phyloP scores from a whole-genome alignment of 2,329 filamentous ascomycete genomes.

The Apiospora sp. region DNA sequence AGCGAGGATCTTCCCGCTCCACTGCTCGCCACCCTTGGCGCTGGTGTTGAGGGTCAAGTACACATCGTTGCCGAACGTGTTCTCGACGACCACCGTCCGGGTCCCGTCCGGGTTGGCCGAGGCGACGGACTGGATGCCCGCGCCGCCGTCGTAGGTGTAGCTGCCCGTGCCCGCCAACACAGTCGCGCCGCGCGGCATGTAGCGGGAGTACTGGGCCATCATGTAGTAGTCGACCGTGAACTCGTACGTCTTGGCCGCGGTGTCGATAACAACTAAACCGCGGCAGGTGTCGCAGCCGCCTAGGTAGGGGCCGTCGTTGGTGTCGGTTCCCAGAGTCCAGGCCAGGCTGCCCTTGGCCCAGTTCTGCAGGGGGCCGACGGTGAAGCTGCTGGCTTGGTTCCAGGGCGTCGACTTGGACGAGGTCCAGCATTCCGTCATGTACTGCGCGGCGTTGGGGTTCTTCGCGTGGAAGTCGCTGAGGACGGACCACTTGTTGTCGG shows the following conservation, averaged over 20 bases:
- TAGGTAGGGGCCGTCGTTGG: conserved; percentile 49
- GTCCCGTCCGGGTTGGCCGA: conserved; percentile 55
- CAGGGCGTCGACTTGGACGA: conserved; percentile 45
- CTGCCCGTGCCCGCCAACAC: conserved; percentile 53
- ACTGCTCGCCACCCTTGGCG: conserved; percentile 41
- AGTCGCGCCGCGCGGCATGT: conserved; percentile 54
- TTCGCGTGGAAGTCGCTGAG: conserved; percentile 49
- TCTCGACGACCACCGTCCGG: conserved; percentile 55
- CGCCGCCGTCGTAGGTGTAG: conserved; percentile 49
- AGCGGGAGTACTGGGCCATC: conserved; percentile 60
- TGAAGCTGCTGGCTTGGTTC: conserved; percentile 46
- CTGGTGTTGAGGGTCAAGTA: conserved; percentile 49
- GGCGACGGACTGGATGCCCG: conserved; percentile 54
- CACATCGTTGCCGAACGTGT: conserved; percentile 54
- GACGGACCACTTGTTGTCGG: conserved; percentile 45
- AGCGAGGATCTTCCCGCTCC: conserved; percentile 48
- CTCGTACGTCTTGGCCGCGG: conserved; percentile 49
- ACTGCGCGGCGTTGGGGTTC: conserved; percentile 50
- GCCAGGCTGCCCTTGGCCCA: conserved; percentile 54
- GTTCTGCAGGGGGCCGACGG: conserved; percentile 57
- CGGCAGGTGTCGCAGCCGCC: conserved; percentile 52
- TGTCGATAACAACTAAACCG: conserved; percentile 66
- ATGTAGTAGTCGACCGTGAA: conserved; percentile 61
- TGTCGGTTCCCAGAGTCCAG: conserved; percentile 53
- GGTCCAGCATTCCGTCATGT: conserved; percentile 59